These are phyloP conservation scores for Rheum nobile DNA, from an alignment of 148 eudicot genomes.

Conservation along the genomic window DNA sequence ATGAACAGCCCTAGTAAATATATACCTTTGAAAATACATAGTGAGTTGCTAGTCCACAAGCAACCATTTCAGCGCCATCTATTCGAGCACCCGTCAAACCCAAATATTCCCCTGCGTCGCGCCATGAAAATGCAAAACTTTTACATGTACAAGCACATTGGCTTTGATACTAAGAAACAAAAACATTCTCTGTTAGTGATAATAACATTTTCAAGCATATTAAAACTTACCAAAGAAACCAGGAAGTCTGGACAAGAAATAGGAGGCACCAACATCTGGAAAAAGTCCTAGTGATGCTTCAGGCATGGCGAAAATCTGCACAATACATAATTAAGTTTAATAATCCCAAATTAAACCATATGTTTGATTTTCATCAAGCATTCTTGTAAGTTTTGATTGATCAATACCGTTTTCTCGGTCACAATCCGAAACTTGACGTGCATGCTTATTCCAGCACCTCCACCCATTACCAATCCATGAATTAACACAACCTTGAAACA, in stretches of 20 bases:
- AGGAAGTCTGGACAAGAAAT: slow-evolving; percentile 29
- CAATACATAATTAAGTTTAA: background rate
- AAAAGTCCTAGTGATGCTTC: slow-evolving; percentile 26
- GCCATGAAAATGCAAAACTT: background rate
- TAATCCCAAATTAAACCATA: background rate
- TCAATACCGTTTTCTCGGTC: slow-evolving; percentile 17
- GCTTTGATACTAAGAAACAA: too few species aligned
- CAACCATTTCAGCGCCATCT: slow-evolving; percentile 24
- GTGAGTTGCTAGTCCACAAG: slow-evolving; percentile 33
- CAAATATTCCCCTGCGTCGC: slow-evolving; percentile 22
- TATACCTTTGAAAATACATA: slow-evolving; percentile 22
- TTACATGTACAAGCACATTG: too few species aligned
- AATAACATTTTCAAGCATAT: background rate
- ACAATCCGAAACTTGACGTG: slow-evolving; percentile 15
- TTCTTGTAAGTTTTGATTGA: background rate
- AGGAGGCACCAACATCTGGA: slow-evolving; percentile 38
- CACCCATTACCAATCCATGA: slow-evolving; percentile 20
- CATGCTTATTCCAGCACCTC: slow-evolving; percentile 23
- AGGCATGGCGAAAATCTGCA: slow-evolving; percentile 41
- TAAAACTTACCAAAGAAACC: slow-evolving; percentile 27
- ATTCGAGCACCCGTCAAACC: slow-evolving; percentile 22
- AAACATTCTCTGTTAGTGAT: too few species aligned
- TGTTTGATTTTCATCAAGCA: too few species aligned
- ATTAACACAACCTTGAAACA: slow-evolving; percentile 12
- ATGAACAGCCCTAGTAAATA: too few species aligned